Base-by-base conservation (phyloP, 2,329 filamentous ascomycete species). In the Alternaria hordeiaustralica region DNA sequence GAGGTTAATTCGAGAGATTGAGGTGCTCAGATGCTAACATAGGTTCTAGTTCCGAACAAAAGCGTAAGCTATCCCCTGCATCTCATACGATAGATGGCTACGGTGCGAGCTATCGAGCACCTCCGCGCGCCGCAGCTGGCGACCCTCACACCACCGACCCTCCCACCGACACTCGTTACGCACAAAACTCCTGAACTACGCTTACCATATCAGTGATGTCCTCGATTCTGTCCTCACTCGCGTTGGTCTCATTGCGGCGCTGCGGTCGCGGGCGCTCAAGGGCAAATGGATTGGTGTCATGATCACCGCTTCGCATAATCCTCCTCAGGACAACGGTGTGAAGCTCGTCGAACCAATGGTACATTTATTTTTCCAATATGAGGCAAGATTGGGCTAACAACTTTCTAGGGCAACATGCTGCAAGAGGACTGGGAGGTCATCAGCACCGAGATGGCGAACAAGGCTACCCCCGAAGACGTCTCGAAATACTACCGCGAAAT, bases 171-270 rank as follows among this genome's bases (percentile, higher is more conserved):
- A 5, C 30, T 30, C 43, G 28, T 23, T 44, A 47, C 33, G 2
- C 41, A 12, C 13, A 1, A 12, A 36, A 36, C 28, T 45, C 43
- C 44, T 26, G 62, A 71, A 71, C 71, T 70, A 69, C 69, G 72
- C 83, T 79, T 76, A 79, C 69, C 33, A 63, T 63, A 58, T 66
- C 74, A 89, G 87, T 63, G 90, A 94, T 74, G 87, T 97, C 60
- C 91, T 98, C 74, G 92, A 96, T 78, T 96, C 93, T 36, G 93
- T 99, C 68, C 89, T 97, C 72, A 97, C 95, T 82, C 91, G 94
- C 50, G 94, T 97, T 69, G 96, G 95, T 55, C 88, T 99, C 65
- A 88, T 97, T 61, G 93, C 96, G 30, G 89, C 92, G 60, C 87
- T 98, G 55, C 91, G 96, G 67, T 97, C 94, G 69, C 92, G 93